phyloP scores from a whole-genome alignment of 495 filamentous ascomycete genomes.

The Halenospora varia region DNA sequence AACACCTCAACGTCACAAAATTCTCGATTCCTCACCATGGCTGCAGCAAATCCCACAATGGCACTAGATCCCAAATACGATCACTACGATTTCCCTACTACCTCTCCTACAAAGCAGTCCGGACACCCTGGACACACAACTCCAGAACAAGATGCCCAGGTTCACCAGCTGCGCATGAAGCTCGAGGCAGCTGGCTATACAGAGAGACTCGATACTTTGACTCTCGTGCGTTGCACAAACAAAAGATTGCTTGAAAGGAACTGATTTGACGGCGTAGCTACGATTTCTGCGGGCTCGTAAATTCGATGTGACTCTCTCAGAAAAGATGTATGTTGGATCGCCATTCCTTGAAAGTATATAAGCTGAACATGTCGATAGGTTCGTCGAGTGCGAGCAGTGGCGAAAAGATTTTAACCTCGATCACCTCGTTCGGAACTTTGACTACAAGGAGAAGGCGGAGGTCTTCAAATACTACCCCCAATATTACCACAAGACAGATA shows the following conservation, averaged over 20 bases:
- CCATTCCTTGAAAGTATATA: neutral
- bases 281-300: slow-evolving; percentile 92
- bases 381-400: slow-evolving; percentile 88
- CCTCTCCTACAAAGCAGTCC: slow-evolving; percentile 56
- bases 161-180: slow-evolving; percentile 75
- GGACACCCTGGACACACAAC: slow-evolving; percentile 92
- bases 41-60: slow-evolving; percentile 33
- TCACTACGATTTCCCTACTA: slow-evolving; percentile 89
- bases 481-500: slow-evolving; percentile 99
- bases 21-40: slow-evolving; percentile 17
- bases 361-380: slow-evolving; percentile 53
- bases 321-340: slow-evolving; percentile 69
- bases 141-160: slow-evolving; percentile 82
- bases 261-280: slow-evolving; percentile 44
- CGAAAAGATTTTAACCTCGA: slow-evolving; percentile 84
- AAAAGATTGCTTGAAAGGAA: neutral
- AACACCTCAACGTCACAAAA: slow-evolving; percentile 4
- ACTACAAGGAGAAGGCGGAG: slow-evolving; percentile 82
- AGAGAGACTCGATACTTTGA: slow-evolving; percentile 85
- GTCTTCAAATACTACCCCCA: slow-evolving; percentile 95
- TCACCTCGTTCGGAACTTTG: slow-evolving; percentile 72
- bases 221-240: slow-evolving; percentile 53
- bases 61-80: slow-evolving; percentile 87
- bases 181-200: slow-evolving; percentile 82
- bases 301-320: slow-evolving; percentile 79